These are phyloP conservation scores for Clarireedia sp. DNA, from an alignment of 2,329 filamentous ascomycete species.

Conservation along the genomic window DNA sequence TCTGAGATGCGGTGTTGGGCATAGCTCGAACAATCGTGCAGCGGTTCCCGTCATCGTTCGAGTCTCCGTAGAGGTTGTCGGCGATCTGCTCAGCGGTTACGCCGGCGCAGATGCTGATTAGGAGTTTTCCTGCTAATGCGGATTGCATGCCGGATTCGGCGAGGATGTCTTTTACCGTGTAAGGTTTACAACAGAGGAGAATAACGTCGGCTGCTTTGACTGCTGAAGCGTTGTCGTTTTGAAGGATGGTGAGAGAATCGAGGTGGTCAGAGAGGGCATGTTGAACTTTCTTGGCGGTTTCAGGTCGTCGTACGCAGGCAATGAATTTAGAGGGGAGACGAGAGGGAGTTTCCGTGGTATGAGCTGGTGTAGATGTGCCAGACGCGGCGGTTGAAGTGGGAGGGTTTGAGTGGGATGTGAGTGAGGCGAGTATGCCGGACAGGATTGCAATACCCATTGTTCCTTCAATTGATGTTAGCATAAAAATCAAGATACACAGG, in stretches of 20 bases:
- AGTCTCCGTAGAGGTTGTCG: slow-evolving; percentile 34
- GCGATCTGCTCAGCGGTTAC: slow-evolving; percentile 62
- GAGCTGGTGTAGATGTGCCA: slow-evolving; percentile 35
- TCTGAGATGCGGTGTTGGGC: slow-evolving; percentile 75
- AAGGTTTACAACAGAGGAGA: slow-evolving; percentile 73
- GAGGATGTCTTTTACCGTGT: slow-evolving; percentile 63
- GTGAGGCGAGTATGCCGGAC: slow-evolving; percentile 66
- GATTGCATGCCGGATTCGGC: slow-evolving; percentile 58
- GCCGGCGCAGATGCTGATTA: slow-evolving; percentile 76
- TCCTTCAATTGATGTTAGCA: slow-evolving; percentile 39
- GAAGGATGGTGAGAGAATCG: slow-evolving; percentile 49
- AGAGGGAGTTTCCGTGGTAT: slow-evolving; percentile 39
- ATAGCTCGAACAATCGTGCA: slow-evolving; percentile 54
- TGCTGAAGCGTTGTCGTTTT: slow-evolving; percentile 63
- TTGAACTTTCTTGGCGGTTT: slow-evolving; percentile 61
- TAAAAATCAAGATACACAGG: background rate
- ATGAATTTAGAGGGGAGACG: slow-evolving; percentile 68
- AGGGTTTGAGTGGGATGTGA: slow-evolving; percentile 42
- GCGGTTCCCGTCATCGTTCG: slow-evolving; percentile 30
- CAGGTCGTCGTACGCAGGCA: slow-evolving; percentile 67
- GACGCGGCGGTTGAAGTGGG: slow-evolving; percentile 34
- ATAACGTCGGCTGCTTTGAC: slow-evolving; percentile 63
- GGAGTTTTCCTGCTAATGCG: slow-evolving; percentile 69
- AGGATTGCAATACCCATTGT: slow-evolving; percentile 83
- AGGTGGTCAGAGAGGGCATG: slow-evolving; percentile 56